A percentile compares a stretch with the other conserved stretches of the same genome.
Conservation (phyloP, 192 early-diverging fungal genomes). For the Funneliformis mosseae region DNA sequence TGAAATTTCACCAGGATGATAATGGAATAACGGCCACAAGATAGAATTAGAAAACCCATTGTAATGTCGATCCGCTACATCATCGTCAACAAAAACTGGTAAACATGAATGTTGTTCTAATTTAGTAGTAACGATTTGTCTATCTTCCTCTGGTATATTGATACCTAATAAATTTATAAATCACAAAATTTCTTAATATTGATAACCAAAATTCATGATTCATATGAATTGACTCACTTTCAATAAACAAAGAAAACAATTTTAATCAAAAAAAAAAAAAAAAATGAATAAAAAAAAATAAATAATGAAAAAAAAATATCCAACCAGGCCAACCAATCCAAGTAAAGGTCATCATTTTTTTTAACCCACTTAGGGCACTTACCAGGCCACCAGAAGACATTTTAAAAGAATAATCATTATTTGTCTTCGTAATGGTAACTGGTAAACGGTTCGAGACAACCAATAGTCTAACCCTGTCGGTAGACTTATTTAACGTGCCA, state of each 20-base stretch:
- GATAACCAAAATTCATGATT: neutral
- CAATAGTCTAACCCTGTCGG: constrained; percentile 61
- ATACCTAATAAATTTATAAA: constrained; percentile 56
- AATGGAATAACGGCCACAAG: constrained; percentile 99
- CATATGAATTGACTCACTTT: too few relatives aligned
- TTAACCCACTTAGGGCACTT: constrained; percentile 89
- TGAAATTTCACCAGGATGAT: constrained; percentile 97
- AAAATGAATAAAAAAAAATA: too few relatives aligned
- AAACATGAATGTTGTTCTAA: constrained; percentile 84
- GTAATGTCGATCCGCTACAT: constrained; percentile 94
- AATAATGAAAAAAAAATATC: constrained; percentile 15
- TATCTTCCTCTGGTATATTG: constrained; percentile 82
- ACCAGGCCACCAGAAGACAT: constrained; percentile 97
- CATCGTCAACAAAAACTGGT: constrained; percentile 93
- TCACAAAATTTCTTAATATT: neutral
- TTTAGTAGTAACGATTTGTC: constrained; percentile 62
- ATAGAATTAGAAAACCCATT: constrained; percentile 99
- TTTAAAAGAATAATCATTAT: constrained; percentile 59
- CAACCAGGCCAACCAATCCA: constrained; percentile 99
- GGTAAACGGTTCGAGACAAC: constrained; percentile 98
- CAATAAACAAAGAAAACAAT: neutral
- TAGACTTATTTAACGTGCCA: neutral
- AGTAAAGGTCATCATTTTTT: constrained; percentile 93
- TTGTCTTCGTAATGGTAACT: constrained; percentile 80
- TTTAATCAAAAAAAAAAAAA: constrained; percentile 11